These are phyloP conservation scores for Candida sp. DNA, from an alignment of 1,139 yeast species.

Conservation along the genomic window DNA sequence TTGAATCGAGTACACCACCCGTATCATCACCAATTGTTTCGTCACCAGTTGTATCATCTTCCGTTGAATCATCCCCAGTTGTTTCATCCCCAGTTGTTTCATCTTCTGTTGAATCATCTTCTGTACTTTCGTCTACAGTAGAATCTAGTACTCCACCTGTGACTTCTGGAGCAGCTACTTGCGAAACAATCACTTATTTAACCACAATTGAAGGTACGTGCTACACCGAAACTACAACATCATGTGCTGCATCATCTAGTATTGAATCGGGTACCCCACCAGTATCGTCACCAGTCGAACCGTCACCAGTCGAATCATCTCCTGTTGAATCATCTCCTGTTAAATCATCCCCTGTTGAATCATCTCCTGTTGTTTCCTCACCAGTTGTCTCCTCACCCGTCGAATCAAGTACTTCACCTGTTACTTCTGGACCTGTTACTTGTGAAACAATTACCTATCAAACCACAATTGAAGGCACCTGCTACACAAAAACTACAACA, in stretches of 20 bases:
- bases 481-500: neutral
- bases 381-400: neutral
- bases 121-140: neutral
- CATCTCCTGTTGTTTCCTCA: neutral
- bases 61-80: neutral
- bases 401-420: neutral
- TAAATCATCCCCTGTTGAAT: neutral
- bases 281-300: no score
- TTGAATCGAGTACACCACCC: neutral
- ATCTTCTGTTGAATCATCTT: neutral
- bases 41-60: neutral
- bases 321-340: neutral
- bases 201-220: neutral
- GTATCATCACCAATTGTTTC: neutral
- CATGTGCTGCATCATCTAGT: constrained; percentile 1
- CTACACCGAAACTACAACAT: neutral
- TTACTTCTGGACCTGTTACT: neutral
- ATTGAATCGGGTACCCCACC: neutral
- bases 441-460: constrained; percentile 1
- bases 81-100: no score
- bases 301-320: no score
- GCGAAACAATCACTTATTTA: neutral
- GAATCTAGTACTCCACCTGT: neutral
- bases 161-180: constrained; percentile 1
- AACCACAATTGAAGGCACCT: neutral